A percentile compares a stretch with the other conserved stretches of the same genome.
These are phyloP conservation scores for Agaricus subrufescens DNA, from an alignment of 768 basidiomycete species.

Conservation along the genomic window DNA sequence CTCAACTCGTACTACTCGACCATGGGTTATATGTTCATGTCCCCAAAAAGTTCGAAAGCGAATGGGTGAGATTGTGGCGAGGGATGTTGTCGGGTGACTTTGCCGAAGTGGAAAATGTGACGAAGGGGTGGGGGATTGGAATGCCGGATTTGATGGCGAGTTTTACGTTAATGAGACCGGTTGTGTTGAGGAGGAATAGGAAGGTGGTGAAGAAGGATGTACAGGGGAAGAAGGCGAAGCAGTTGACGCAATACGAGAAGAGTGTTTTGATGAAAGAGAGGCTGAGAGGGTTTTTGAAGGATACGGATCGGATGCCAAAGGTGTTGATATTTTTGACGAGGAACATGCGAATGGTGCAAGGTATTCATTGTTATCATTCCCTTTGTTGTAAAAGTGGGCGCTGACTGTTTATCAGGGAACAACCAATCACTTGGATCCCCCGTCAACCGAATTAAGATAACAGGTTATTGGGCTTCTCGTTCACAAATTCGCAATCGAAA, in stretches of 20 bases:
- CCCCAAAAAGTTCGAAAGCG: conserved; percentile 57
- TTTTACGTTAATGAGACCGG: conserved; percentile 64
- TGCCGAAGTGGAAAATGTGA: conserved; percentile 43
- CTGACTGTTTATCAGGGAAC: conserved; percentile 44
- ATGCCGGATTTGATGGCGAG: conserved; percentile 71
- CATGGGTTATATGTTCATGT: conserved; percentile 87
- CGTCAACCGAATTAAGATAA: conserved; percentile 87
- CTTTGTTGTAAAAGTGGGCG: conserved; percentile 14
- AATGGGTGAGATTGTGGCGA: conserved; percentile 80
- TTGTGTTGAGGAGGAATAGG: conserved; percentile 35
- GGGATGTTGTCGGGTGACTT: conserved; percentile 56
- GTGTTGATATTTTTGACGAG: conserved; percentile 70
- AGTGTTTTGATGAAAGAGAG: conserved; percentile 65
- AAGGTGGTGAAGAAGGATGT: conserved; percentile 18
- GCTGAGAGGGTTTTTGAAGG: conserved; percentile 59
- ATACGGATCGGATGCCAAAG: conserved; percentile 79
- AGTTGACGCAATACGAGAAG: conserved; percentile 61
- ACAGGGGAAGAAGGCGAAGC: conserved; percentile 22
- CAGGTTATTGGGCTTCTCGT: conserved; percentile 75
- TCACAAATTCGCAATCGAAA: conserved; percentile 47
- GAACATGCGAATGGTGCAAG: conserved; percentile 69
- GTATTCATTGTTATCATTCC: conserved; percentile 16
- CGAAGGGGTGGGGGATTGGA: conserved; percentile 64
- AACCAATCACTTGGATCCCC: conserved; percentile 83
- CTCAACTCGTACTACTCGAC: conserved; percentile 82